phyloP scores from a whole-genome alignment of 768 basidiomycete species.

The Mycena indigotica region DNA sequence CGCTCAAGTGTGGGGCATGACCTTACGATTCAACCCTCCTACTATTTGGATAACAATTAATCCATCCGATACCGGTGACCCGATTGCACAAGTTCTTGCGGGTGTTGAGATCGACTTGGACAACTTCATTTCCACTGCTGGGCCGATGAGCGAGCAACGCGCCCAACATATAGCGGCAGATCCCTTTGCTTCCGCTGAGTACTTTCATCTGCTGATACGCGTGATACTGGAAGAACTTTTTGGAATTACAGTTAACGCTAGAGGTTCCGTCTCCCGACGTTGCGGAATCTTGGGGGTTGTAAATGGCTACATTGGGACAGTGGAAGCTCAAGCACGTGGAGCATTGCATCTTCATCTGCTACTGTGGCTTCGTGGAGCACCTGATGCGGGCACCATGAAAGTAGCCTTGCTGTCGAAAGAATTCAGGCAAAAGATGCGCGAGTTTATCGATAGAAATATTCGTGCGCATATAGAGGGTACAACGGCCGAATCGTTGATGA shows the following conservation, averaged over 20 bases:
- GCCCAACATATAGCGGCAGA: conserved; percentile 36
- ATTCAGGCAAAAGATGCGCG: conserved; percentile 30
- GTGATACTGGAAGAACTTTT: conserved; percentile 36
- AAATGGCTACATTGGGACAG: conserved; percentile 36
- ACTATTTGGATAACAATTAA: conserved; percentile 48
- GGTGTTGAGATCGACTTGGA: too few species aligned
- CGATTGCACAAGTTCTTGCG: conserved; percentile 45
- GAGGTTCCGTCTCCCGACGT: conserved; percentile 9
- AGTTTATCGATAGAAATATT: conserved; percentile 36
- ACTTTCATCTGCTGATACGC: conserved; percentile 39
- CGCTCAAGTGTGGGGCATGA: conserved; percentile 40
- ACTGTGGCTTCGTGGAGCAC: conserved; percentile 38
- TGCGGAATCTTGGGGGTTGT: conserved; percentile 38
- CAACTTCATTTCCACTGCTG: conserved; percentile 27
- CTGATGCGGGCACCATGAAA: conserved; percentile 24
- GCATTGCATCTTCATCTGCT: conserved; percentile 45
- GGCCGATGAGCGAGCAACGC: conserved; percentile 26
- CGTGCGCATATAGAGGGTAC: conserved; percentile 32
- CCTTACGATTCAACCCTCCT: conserved; percentile 32
- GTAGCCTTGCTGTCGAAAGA: conserved; percentile 22
- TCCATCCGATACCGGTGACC: conserved; percentile 42
- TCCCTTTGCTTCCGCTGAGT: conserved; percentile 45
- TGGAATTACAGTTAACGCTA: conserved; percentile 26
- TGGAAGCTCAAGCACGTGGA: conserved; percentile 45
- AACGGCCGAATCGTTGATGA: conserved; percentile 10